Evolutionary conservation across 2,329 filamentous ascomycete genomes (phyloP).

Genomic region (Ceratocystis harringtonii): DNA sequence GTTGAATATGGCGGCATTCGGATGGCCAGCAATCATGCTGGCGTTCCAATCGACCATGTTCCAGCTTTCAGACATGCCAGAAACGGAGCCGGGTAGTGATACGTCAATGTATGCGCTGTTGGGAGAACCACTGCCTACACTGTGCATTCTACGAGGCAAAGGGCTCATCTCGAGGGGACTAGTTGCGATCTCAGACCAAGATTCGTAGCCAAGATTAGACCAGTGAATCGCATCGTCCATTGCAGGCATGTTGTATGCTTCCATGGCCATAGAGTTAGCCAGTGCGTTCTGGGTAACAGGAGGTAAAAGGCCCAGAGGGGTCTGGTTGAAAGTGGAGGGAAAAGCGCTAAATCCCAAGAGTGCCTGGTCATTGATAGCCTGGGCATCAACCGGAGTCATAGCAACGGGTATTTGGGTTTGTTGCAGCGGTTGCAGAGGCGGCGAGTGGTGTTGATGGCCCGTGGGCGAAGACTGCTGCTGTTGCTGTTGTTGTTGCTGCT

Average conservation of each 20-base stretch:
- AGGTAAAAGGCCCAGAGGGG: conserved; percentile 45
- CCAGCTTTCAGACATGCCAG: conserved; percentile 50
- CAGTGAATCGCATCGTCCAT: conserved; percentile 45
- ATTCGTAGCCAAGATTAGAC: conserved; percentile 48
- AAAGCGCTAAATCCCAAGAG: conserved; percentile 42
- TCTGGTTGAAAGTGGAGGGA: conserved; percentile 37
- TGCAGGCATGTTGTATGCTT: conserved; percentile 46
- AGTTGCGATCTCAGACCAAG: conserved; percentile 63
- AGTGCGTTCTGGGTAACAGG: conserved; percentile 48
- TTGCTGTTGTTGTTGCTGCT: conserved; percentile 35
- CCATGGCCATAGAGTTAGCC: conserved; percentile 40
- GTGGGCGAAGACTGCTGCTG: conserved; percentile 29
- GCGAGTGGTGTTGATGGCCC: conserved; percentile 27
- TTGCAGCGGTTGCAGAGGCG: conserved; percentile 25
- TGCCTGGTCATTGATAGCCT: conserved; percentile 42
- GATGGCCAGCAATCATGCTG: conserved; percentile 20
- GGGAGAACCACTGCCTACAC: conserved; percentile 32
- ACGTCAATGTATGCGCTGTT: conserved; percentile 59
- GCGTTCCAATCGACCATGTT: conserved; percentile 51
- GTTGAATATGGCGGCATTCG: conserved; percentile 66
- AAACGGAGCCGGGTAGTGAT: conserved; percentile 61
- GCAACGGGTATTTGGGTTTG: conserved; percentile 28
- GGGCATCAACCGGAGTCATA: conserved; percentile 18
- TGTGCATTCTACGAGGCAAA: conserved; percentile 26
- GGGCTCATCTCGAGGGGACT: conserved; percentile 40